These are phyloP conservation scores for Haplographium delicatum DNA, from an alignment of 495 filamentous ascomycete genomes.

Conservation along the genomic window DNA sequence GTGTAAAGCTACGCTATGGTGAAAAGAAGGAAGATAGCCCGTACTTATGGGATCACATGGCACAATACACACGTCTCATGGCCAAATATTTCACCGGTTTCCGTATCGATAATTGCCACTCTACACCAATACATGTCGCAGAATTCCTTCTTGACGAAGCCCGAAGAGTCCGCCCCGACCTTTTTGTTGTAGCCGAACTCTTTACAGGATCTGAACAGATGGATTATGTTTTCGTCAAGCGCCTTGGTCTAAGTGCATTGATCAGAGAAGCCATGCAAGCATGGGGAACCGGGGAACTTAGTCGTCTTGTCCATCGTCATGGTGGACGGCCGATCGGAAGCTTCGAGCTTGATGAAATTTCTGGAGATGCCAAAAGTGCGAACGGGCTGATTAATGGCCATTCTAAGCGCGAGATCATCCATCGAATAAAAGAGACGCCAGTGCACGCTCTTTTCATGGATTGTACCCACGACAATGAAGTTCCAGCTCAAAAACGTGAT, in stretches of 20 bases:
- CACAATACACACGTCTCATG: constrained; percentile 84
- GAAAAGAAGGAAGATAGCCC: constrained; percentile 75
- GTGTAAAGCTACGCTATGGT: constrained; percentile 95
- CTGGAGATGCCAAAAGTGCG: constrained; percentile 34
- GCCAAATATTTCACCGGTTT: constrained; percentile 94
- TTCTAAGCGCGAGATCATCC: constrained; percentile 41
- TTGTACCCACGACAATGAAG: constrained; percentile 98
- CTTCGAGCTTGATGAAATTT: constrained; percentile 73
- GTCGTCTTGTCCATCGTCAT: constrained; percentile 88
- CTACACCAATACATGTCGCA: constrained; percentile 87
- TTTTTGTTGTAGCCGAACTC: constrained; percentile 91
- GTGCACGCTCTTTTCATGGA: constrained; percentile 98
- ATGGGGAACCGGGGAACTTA: constrained; percentile 90
- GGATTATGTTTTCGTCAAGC: constrained; percentile 92
- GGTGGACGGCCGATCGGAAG: constrained; percentile 93
- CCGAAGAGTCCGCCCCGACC: constrained; percentile 76
- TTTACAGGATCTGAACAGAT: constrained; percentile 95
- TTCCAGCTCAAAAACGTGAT: constrained; percentile 92
- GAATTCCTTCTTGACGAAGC: constrained; percentile 94
- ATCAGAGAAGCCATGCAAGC: constrained; percentile 98
- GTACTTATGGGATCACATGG: constrained; percentile 94
- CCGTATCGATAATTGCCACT: constrained; percentile 98
- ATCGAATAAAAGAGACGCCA: constrained; percentile 69
- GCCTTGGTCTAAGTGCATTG: constrained; percentile 81
- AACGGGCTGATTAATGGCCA: constrained; percentile 13